Evolutionary conservation across 306 rosid genomes (phyloP).

Genomic region (Clitoria ternatea): DNA sequence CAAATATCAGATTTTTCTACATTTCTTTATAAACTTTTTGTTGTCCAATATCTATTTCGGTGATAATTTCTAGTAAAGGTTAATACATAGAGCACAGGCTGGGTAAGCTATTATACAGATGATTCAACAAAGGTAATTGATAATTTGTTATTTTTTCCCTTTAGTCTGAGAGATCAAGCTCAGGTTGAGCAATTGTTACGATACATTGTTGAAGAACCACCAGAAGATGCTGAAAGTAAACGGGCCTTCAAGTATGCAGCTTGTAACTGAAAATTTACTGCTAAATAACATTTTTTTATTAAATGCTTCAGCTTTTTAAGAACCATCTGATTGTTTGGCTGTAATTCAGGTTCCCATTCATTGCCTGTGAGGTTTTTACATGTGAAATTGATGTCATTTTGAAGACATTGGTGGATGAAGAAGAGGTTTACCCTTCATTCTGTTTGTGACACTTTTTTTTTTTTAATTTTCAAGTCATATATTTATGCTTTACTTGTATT

Average conservation of each 20-base stretch:
- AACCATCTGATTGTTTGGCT: constrained; percentile 33
- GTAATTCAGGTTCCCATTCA: constrained; percentile 83
- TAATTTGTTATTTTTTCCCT: constrained; percentile 20
- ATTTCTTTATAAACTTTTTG: background rate
- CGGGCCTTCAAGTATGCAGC: constrained; percentile 77
- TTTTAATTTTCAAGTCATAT: constrained; percentile 10
- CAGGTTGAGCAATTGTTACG: constrained; percentile 88
- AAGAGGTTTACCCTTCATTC: constrained; percentile 59
- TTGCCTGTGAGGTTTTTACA: constrained; percentile 91
- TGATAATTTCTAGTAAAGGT: background rate
- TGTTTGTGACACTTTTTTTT: background rate
- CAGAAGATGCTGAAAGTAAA: constrained; percentile 90
- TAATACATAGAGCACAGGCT: background rate
- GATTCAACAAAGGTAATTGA: constrained; percentile 15
- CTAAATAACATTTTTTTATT: background rate
- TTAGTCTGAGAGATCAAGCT: constrained; percentile 84
- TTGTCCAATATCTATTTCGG: constrained; percentile 1
- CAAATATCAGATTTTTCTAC: background rate
- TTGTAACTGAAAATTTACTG: constrained; percentile 8
- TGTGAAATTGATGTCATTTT: constrained; percentile 98
- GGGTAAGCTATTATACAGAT: background rate
- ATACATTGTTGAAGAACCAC: constrained; percentile 85
- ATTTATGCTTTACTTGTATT: background rate
- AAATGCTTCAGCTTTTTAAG: background rate
- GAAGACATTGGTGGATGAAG: constrained; percentile 97